Evolutionary conservation across 257 asterid genomes (phyloP), one percentile per base, ranked within the genome.

Genomic region (Lithospermum erythrorhizon): DNA sequence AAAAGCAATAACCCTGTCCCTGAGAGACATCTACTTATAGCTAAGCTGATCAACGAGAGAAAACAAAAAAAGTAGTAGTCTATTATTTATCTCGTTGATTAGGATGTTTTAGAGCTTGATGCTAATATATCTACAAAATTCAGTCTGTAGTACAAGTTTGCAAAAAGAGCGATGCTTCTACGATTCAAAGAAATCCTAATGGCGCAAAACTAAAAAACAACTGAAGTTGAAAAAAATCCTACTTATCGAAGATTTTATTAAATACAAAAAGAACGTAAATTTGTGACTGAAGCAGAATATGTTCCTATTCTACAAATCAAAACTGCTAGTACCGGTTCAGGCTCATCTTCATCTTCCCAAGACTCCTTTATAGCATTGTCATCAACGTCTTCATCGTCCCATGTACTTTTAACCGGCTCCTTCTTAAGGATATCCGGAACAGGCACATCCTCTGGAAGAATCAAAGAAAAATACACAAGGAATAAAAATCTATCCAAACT

Each of bases 331-430:
- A 27, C 32, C 4, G 32, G 32, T 27, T 27, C 32, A 27, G 32
- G 32, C 6, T 27, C 32, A 5, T 91, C 98, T 24, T 88, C 95
- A 70, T 91, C 98, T 82, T 91, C 98, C 98, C 98, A 91, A 52
- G 95, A 88, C 9, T 91, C 97, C 74, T 82, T 91, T 61, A 88
- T 81, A 65, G 78, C 91, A 65, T 81, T 61, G 21, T 76, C 86
- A 19, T 88, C 95, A 56, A 66, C 71, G 63, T 91, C 98, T 74
- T 91, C 98, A 37, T 91, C 97, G 21, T 86, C 97, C 98, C 98
- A 91, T 18, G 68, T 74, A 67, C 63, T 76, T 61, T 66, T 79
- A 23, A 71, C 74, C 49, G 21, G 76, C 58, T 75, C 85, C 68
- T 79, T 83, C 60, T 81, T 80, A 2, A 81, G 74, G 74, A 87